Conservation (phyloP, 2,329 filamentous ascomycete genomes). For the Aspergillus japonicus region DNA sequence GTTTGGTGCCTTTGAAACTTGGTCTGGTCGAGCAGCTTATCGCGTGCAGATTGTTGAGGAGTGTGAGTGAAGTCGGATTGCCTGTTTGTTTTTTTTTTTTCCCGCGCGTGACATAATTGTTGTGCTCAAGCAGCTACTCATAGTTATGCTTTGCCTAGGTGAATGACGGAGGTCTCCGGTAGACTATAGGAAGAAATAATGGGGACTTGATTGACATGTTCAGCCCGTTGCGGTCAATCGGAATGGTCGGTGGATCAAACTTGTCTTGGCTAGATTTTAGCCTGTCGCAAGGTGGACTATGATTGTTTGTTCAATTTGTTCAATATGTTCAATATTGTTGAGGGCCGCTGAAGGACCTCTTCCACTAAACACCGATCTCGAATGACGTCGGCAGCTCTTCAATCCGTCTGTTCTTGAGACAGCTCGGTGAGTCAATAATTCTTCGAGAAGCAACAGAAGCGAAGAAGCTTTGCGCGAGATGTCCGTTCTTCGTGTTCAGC, state of each 20-base stretch:
- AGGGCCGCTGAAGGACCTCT: background rate
- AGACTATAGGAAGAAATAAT: background rate
- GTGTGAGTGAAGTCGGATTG: background rate
- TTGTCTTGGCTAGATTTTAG: conserved; percentile 7
- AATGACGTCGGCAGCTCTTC: background rate
- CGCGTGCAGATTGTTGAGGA: background rate
- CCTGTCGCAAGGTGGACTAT: background rate
- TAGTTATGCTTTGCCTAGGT: background rate
- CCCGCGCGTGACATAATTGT: too few species aligned
- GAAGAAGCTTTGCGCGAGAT: too few species aligned
- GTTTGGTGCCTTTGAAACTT: background rate
- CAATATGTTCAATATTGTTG: too few species aligned
- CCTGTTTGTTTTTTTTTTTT: too few species aligned
- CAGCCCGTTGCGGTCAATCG: conserved; percentile 9
- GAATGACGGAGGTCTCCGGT: background rate
- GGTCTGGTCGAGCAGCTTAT: too few species aligned
- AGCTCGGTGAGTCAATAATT: background rate
- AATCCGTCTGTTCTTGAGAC: background rate
- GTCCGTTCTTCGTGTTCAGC: too few species aligned
- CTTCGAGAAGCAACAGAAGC: background rate
- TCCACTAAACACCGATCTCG: background rate
- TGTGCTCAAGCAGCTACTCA: background rate
- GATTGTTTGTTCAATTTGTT: background rate
- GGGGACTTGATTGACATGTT: background rate
- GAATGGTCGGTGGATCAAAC: conserved; percentile 8